Percentiles rank a stretch among this genome's conserved stretches.
These are phyloP conservation scores for Solioccasus polychromus DNA, from an alignment of 768 basidiomycete genomes.

Conservation along the genomic window DNA sequence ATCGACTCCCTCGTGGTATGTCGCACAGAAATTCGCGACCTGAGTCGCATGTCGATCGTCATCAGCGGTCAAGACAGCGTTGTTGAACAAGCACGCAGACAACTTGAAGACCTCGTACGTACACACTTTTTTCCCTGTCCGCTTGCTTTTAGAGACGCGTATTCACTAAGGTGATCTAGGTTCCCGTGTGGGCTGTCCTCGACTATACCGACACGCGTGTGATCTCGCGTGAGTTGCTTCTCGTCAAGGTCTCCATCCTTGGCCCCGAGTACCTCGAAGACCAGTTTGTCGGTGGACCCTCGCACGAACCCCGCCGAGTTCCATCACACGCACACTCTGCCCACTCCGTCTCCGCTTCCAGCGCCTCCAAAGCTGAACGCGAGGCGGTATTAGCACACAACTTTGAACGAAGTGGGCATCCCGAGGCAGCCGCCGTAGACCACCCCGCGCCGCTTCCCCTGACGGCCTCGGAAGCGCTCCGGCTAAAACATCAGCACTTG, in stretches of 20 bases:
- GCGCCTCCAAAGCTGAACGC: constrained; percentile 57
- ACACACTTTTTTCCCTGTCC: neutral
- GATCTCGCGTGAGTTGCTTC: constrained; percentile 90
- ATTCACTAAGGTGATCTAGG: constrained; percentile 45
- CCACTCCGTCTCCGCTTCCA: constrained; percentile 17
- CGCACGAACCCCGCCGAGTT: constrained; percentile 65
- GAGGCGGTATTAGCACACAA: constrained; percentile 73
- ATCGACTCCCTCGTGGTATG: constrained; percentile 98
- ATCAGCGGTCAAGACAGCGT: constrained; percentile 96
- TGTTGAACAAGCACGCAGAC: constrained; percentile 93
- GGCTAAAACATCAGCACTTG: constrained; percentile 85
- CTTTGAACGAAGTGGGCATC: constrained; percentile 62
- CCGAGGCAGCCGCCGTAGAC: constrained; percentile 23
- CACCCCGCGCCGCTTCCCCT: constrained; percentile 41
- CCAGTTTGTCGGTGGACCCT: constrained; percentile 82
- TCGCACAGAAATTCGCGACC: constrained; percentile 93
- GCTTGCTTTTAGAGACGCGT: neutral
- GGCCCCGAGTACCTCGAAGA: constrained; percentile 96
- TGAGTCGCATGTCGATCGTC: constrained; percentile 98
- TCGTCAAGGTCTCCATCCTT: constrained; percentile 95
- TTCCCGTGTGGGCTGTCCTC: constrained; percentile 98
- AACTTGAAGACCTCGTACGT: constrained; percentile 93
- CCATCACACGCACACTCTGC: constrained; percentile 6
- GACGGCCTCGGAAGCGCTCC: constrained; percentile 82
- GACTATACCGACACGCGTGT: constrained; percentile 93